Evolutionary conservation across 2,329 filamentous ascomycete genomes (phyloP).

Genomic region (Camptophora hylomeconis): DNA sequence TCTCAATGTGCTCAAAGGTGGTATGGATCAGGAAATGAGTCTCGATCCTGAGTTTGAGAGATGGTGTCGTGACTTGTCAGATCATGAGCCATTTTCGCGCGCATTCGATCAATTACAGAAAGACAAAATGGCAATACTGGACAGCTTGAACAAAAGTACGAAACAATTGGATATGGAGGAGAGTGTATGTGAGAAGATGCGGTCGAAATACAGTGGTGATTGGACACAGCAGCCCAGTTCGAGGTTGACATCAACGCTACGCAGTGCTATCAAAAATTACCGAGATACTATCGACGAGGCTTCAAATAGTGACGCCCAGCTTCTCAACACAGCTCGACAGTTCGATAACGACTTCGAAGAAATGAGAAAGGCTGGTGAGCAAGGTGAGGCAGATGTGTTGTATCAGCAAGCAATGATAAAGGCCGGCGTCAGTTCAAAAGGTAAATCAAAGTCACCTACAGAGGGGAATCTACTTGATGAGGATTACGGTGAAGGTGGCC

Average conservation of each 20-base stretch:
- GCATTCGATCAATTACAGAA: conserved; percentile 68
- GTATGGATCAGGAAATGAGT: conserved; percentile 74
- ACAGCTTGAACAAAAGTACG: conserved; percentile 61
- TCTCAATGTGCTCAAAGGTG: conserved; percentile 81
- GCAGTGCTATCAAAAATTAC: conserved; percentile 78
- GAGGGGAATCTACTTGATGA: conserved; percentile 81
- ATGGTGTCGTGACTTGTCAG: conserved; percentile 88
- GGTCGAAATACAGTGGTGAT: conserved; percentile 86
- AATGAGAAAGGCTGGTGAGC: conserved; percentile 80
- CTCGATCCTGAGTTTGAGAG: conserved; percentile 84
- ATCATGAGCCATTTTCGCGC: conserved; percentile 63
- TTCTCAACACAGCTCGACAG: conserved; percentile 71
- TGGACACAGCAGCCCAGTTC: conserved; percentile 97
- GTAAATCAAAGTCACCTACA: conserved; percentile 43
- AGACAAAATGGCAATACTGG: conserved; percentile 63
- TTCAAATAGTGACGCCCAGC: conserved; percentile 67
- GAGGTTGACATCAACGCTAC: conserved; percentile 71
- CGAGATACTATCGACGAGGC: conserved; percentile 83
- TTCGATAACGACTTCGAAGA: conserved; percentile 85
- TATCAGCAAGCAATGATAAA: conserved; percentile 81
- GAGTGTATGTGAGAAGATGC: conserved; percentile 97
- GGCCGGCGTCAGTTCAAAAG: conserved; percentile 48
- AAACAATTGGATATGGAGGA: conserved; percentile 95
- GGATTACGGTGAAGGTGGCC: conserved; percentile 69
- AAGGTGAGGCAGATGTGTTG: conserved; percentile 72